Evolutionary conservation across 148 eudicot species (phyloP).

Genomic region (Cornus florida): DNA sequence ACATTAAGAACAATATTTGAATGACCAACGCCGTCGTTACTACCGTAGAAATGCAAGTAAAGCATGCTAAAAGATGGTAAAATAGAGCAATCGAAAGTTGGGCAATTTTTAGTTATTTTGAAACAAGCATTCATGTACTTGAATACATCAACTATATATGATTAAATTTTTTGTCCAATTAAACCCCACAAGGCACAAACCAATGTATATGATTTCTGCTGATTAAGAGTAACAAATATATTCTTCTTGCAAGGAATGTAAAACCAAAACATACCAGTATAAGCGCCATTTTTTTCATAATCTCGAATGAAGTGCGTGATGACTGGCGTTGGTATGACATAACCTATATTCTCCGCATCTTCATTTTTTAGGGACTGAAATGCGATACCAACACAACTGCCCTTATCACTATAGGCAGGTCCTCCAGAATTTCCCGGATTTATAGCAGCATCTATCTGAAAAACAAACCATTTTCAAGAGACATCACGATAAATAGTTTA

Average conservation of each 20-base stretch:
- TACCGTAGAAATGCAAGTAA: not conserved
- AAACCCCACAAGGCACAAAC: not conserved
- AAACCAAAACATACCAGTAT: slow-evolving; percentile 55
- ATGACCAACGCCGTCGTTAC: not conserved
- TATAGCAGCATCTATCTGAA: slow-evolving; percentile 91
- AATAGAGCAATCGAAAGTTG: too few species aligned
- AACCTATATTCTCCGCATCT: slow-evolving; percentile 86
- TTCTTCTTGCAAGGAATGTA: not conserved
- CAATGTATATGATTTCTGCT: not conserved
- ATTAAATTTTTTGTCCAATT: not conserved
- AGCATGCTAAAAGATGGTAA: not conserved
- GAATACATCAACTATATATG: too few species aligned
- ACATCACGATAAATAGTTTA: not conserved
- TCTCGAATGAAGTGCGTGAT: slow-evolving; percentile 80
- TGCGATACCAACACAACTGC: slow-evolving; percentile 88
- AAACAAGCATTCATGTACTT: too few species aligned
- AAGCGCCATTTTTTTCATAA: slow-evolving; percentile 80
- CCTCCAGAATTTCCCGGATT: slow-evolving; percentile 97
- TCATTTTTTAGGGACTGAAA: slow-evolving; percentile 92
- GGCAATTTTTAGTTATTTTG: too few species aligned
- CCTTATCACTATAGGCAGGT: slow-evolving; percentile 82
- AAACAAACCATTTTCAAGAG: not conserved
- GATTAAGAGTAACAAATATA: not conserved
- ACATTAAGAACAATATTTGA: too few species aligned
- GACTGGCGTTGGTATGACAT: slow-evolving; percentile 93